These are phyloP conservation scores for Candida suzukii DNA, from an alignment of 805 yeast genomes.

Conservation along the genomic window DNA sequence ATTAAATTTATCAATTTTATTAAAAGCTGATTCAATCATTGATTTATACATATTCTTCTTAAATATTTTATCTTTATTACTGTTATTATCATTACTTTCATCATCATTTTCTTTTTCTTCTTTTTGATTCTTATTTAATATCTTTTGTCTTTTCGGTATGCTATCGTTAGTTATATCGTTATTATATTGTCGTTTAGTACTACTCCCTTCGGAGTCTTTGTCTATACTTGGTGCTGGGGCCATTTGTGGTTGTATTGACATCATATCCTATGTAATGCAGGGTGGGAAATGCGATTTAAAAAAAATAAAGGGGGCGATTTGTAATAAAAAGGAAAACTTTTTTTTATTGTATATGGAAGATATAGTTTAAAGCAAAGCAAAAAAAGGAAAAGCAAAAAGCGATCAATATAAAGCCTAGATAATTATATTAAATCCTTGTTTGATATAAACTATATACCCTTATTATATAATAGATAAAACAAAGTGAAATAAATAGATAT, in stretches of 20 bases:
- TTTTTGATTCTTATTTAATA: neutral
- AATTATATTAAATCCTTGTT: no score
- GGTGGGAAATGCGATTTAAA: no score
- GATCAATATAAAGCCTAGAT: no score
- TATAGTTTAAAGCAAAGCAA: no score
- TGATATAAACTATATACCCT: no score
- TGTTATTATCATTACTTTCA: neutral
- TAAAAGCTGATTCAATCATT: slow-evolving; percentile 61
- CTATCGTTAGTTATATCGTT: neutral
- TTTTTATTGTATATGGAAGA: no score
- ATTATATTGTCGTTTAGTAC: neutral
- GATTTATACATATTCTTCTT: slow-evolving; percentile 20
- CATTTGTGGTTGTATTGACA: slow-evolving; percentile 4
- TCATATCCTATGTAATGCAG: slow-evolving; percentile 1
- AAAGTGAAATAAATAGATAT: no score
- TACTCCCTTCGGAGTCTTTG: no score
- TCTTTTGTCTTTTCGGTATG: neutral
- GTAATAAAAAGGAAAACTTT: no score
- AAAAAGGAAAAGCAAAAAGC: no score
- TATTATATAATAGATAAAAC: no score
- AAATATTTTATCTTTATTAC: slow-evolving; percentile 8
- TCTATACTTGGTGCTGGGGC: neutral
- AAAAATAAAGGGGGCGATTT: no score
- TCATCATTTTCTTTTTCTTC: neutral
- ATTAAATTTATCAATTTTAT: slow-evolving; percentile 57